Conservation (phyloP, 352 stramenopile species). For the Aphanomyces astaci region DNA sequence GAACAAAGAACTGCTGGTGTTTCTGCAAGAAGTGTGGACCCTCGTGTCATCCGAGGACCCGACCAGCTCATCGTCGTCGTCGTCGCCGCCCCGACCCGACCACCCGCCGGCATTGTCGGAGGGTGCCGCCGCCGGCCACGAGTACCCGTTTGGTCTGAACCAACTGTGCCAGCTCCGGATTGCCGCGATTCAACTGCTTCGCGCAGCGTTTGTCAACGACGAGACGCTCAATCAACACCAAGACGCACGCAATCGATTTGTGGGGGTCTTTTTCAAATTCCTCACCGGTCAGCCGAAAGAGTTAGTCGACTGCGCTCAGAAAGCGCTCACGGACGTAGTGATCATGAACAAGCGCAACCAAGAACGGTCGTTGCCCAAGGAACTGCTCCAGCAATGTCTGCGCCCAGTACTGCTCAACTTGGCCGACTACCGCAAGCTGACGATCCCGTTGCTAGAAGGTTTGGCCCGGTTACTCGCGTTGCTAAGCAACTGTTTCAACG, state of each 20-base stretch:
- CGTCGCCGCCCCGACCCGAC: slow-evolving; percentile 23
- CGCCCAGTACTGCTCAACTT: slow-evolving; percentile 94
- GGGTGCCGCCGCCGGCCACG: slow-evolving; percentile 56
- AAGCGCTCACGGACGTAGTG: slow-evolving; percentile 72
- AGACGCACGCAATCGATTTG: slow-evolving; percentile 77
- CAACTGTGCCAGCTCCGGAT: slow-evolving; percentile 78
- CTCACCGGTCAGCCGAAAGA: slow-evolving; percentile 80
- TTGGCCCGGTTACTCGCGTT: slow-evolving; percentile 89
- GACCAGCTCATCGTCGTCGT: slow-evolving; percentile 28
- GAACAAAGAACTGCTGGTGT: slow-evolving; percentile 78
- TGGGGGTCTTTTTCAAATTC: slow-evolving; percentile 86
- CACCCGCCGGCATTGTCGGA: slow-evolving; percentile 24
- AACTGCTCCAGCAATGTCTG: slow-evolving; percentile 94
- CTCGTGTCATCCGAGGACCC: slow-evolving; percentile 75
- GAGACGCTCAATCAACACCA: slow-evolving; percentile 81
- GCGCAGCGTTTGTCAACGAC: slow-evolving; percentile 73
- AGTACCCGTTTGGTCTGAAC: slow-evolving; percentile 82
- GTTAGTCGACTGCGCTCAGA: slow-evolving; percentile 69
- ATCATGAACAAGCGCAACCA: slow-evolving; percentile 84
- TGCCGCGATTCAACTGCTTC: slow-evolving; percentile 79
- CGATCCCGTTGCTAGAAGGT: slow-evolving; percentile 89
- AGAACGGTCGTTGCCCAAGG: slow-evolving; percentile 87
- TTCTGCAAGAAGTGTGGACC: slow-evolving; percentile 80
- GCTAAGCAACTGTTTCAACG: slow-evolving; percentile 96
- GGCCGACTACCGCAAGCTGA: slow-evolving; percentile 95